phyloP scores from a whole-genome alignment of 805 yeast species.

The Candida odintsovae region DNA sequence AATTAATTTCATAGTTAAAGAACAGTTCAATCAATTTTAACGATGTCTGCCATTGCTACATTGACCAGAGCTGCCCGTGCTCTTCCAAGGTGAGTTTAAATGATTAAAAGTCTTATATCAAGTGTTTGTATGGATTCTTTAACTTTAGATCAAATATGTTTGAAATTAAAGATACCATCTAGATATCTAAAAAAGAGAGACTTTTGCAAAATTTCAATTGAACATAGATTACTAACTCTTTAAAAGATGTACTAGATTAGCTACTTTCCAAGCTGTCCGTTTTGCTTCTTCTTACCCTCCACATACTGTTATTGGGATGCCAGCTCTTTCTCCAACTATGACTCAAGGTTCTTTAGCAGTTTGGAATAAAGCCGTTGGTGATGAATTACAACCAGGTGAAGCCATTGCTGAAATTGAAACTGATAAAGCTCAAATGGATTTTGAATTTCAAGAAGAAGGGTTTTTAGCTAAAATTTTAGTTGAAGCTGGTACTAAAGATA shows the following conservation, averaged over 20 bases:
- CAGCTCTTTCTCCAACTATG: conserved; percentile 99
- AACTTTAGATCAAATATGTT: too few species aligned
- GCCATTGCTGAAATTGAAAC: conserved; percentile 96
- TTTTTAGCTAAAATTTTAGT: conserved; percentile 81
- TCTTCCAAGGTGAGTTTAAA: conserved; percentile 15
- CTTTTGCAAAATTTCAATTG: too few species aligned
- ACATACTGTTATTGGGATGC: conserved; percentile 92
- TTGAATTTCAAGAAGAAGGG: conserved; percentile 97
- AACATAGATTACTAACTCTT: conserved; percentile 4
- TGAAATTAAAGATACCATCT: too few species aligned
- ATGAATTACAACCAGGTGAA: conserved; percentile 84
- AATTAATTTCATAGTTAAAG: too few species aligned
- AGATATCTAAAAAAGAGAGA: too few species aligned
- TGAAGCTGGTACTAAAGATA: conserved; percentile 80
- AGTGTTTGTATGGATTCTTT: too few species aligned
- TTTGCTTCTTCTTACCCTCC: conserved; percentile 49
- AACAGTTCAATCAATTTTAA: too few species aligned
- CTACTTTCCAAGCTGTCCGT: conserved; percentile 15
- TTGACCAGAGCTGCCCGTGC: conserved; percentile 13
- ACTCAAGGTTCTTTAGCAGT: conserved; percentile 87
- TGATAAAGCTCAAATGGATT: conserved; percentile 97
- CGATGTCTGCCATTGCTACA: conserved; percentile 18
- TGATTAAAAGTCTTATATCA: too few species aligned
- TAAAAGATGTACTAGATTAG: conserved; percentile 17
- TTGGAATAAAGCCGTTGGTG: conserved; percentile 91